A percentile compares a stretch with the other conserved stretches of the same genome.
These are phyloP conservation scores for Suhomyces faveliae DNA, from an alignment of 805 yeast species.

Conservation along the genomic window DNA sequence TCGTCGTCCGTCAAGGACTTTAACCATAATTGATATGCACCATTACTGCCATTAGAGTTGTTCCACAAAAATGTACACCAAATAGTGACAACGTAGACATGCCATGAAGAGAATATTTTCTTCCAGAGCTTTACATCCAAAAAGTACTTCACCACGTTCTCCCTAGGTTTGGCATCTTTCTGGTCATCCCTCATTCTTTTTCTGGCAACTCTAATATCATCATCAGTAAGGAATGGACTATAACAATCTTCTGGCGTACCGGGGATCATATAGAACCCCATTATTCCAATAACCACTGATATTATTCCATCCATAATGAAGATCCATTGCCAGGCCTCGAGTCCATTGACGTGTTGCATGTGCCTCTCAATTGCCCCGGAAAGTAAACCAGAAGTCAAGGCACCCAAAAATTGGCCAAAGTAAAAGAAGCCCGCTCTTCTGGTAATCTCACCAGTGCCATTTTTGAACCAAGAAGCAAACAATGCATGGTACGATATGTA, in stretches of 20 bases:
- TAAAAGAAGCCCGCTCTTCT: conserved; percentile 27
- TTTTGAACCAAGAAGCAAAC: conserved; percentile 54
- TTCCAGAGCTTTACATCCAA: conserved; percentile 27
- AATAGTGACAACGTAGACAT: conserved; percentile 26
- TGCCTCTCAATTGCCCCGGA: conserved; percentile 17
- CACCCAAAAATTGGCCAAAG: conserved; percentile 31
- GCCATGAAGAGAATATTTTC: conserved; percentile 31
- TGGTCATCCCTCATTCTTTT: conserved; percentile 22
- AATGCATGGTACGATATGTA: conserved; percentile 12
- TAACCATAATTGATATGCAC: conserved; percentile 47
- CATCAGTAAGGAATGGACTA: conserved; percentile 52
- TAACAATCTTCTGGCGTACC: conserved; percentile 38
- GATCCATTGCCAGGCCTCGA: conserved; percentile 23
- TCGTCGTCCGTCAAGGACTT: conserved; percentile 16
- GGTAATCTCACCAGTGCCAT: conserved; percentile 44
- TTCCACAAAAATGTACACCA: conserved; percentile 22
- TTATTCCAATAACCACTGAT: conserved; percentile 19
- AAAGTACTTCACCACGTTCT: conserved; percentile 16
- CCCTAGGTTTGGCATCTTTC: conserved; percentile 16
- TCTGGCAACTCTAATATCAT: conserved; percentile 55
- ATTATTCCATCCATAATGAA: conserved; percentile 24
- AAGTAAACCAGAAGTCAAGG: conserved; percentile 28
- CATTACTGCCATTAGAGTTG: conserved; percentile 44
- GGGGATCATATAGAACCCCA: conserved; percentile 22
- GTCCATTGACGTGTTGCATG: conserved; percentile 2